These are phyloP conservation scores for Hymenoscyphus salicellus DNA, from an alignment of 2,329 filamentous ascomycete genomes.

Conservation along the genomic window DNA sequence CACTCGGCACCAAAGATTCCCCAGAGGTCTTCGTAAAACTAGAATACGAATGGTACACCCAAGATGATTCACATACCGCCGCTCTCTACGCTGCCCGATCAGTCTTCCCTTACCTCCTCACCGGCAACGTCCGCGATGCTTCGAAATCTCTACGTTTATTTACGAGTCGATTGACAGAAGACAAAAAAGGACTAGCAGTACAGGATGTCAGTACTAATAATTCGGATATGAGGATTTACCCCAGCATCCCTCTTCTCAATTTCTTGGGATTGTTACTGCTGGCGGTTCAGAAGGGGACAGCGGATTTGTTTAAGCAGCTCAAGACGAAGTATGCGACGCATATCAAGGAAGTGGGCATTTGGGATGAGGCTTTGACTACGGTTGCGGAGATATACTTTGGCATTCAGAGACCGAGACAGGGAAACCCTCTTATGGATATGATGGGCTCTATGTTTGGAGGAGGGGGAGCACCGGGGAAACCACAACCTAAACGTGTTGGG, in stretches of 20 bases:
- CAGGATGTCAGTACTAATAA: slow-evolving; percentile 76
- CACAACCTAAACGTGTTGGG: slow-evolving; percentile 39
- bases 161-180: slow-evolving; percentile 59
- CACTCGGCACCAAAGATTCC: slow-evolving; percentile 86
- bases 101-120: slow-evolving; percentile 84
- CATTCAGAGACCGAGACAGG: slow-evolving; percentile 82
- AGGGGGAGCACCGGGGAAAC: slow-evolving; percentile 50
- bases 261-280: slow-evolving; percentile 84
- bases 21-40: slow-evolving; percentile 74
- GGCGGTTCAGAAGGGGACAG: slow-evolving; percentile 72
- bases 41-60: slow-evolving; percentile 91
- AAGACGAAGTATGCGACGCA: slow-evolving; percentile 76
- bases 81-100: slow-evolving; percentile 82
- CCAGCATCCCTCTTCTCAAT: slow-evolving; percentile 89
- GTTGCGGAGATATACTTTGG: slow-evolving; percentile 97
- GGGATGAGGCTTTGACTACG: slow-evolving; percentile 79
- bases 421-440: slow-evolving; percentile 95
- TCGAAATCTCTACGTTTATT: slow-evolving; percentile 79
- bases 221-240: slow-evolving; percentile 78
- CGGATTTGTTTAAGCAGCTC: slow-evolving; percentile 77
- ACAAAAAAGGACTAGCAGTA: slow-evolving; percentile 58
- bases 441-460: slow-evolving; percentile 93
- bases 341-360: slow-evolving; percentile 72
- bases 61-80: slow-evolving; percentile 84
- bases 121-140: slow-evolving; percentile 86